Conservation (phyloP, 176 grass and related monocot species). For the Neostapfia colusana region DNA sequence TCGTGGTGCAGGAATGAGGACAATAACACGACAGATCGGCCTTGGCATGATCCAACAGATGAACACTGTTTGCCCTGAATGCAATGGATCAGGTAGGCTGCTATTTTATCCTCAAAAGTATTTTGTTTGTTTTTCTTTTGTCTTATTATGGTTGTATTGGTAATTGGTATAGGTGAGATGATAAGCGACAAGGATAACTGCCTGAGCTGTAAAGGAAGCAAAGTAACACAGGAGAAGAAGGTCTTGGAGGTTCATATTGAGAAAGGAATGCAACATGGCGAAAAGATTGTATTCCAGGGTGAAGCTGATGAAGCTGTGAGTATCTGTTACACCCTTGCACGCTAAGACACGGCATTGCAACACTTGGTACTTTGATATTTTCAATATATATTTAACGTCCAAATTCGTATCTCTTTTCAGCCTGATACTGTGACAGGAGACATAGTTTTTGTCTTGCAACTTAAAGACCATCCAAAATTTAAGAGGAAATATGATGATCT, state of each 20-base stretch:
- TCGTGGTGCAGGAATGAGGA: constrained; percentile 76
- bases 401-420: constrained; percentile 38
- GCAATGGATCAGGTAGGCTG: constrained; percentile 72
- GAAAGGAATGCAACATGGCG: constrained; percentile 95
- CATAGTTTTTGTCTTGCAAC: constrained; percentile 87
- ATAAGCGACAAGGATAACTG: constrained; percentile 96
- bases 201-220: constrained; percentile 65
- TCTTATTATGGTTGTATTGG: constrained; percentile 32
- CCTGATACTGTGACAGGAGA: constrained; percentile 91
- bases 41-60: constrained; percentile 98
- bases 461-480: constrained; percentile 90
- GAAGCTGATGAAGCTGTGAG: constrained; percentile 97
- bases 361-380: neutral
- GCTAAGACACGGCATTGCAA: neutral
- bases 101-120: constrained; percentile 19
- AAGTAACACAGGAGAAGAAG: constrained; percentile 84
- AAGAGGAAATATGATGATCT: constrained; percentile 89
- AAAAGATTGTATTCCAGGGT: constrained; percentile 96
- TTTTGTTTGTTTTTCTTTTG: constrained; percentile 11
- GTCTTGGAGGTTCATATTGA: constrained; percentile 90
- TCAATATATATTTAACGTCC: constrained; percentile 5
- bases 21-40: constrained; percentile 82
- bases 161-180: constrained; percentile 80
- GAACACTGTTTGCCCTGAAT: constrained; percentile 83
- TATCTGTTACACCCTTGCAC: constrained; percentile 1